Conservation (phyloP, 2,329 filamentous ascomycete species). For the Fusarium stilboides region DNA sequence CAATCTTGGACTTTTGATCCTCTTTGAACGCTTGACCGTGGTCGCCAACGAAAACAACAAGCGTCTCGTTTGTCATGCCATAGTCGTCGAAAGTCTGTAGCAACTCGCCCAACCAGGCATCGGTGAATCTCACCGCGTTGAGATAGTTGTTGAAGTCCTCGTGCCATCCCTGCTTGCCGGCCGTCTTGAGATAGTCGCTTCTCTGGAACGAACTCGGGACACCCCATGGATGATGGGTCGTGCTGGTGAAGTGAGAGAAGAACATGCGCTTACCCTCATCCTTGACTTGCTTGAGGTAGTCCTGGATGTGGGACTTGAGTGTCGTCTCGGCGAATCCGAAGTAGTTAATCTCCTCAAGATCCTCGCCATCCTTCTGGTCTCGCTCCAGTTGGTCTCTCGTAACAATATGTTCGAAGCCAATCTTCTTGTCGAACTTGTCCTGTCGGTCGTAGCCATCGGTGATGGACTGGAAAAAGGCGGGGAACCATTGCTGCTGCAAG, state of each 20-base stretch:
- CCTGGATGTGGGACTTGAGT: constrained; percentile 52
- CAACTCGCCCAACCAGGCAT: constrained; percentile 53
- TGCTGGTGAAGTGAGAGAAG: constrained; percentile 57
- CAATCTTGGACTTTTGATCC: constrained; percentile 48
- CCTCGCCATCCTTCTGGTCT: constrained; percentile 30
- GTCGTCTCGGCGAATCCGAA: constrained; percentile 55
- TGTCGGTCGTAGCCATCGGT: constrained; percentile 56
- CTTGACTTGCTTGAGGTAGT: constrained; percentile 51
- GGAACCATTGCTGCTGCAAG: constrained; percentile 52
- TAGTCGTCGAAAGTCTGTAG: constrained; percentile 53
- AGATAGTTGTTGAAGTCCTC: constrained; percentile 55
- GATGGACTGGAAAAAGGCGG: constrained; percentile 56
- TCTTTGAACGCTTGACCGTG: constrained; percentile 56
- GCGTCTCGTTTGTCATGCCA: constrained; percentile 54
- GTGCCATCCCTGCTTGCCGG: constrained; percentile 48
- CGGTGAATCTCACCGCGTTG: constrained; percentile 54
- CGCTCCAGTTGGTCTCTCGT: constrained; percentile 49
- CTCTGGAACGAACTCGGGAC: constrained; percentile 41
- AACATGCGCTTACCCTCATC: constrained; percentile 55
- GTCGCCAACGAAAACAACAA: constrained; percentile 55
- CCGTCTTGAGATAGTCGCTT: constrained; percentile 32
- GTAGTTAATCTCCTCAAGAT: constrained; percentile 51
- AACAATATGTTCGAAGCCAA: constrained; percentile 54
- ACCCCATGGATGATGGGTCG: constrained; percentile 54
- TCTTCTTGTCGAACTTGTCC: constrained; percentile 50